Evolutionary conservation across 352 stramenopile species (phyloP).

Genomic region (Globisporangium barbulae): DNA sequence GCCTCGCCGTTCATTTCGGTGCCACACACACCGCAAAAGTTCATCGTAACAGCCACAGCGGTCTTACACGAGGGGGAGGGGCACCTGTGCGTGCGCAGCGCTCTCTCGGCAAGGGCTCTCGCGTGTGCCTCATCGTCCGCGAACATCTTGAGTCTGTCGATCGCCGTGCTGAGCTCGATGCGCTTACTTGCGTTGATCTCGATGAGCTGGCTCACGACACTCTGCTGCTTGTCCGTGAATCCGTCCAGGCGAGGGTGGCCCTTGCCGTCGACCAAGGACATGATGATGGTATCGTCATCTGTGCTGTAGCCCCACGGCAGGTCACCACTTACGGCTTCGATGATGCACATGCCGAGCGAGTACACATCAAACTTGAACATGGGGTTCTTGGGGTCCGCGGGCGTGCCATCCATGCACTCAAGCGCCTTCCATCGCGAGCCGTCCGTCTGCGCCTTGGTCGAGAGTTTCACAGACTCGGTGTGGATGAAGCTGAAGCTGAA

Average conservation of each 20-base stretch:
- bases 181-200: conserved; percentile 11
- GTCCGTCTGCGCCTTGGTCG: conserved; percentile 30
- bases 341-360: conserved; percentile 42
- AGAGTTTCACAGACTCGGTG: conserved; percentile 26
- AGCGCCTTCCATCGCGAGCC: conserved; percentile 38
- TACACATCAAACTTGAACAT: conserved; percentile 37
- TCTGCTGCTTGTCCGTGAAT: conserved; percentile 17
- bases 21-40: too few species aligned
- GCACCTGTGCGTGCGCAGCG: too few species aligned
- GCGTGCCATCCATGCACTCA: conserved; percentile 29
- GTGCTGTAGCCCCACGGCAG: conserved; percentile 31
- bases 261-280: too few species aligned
- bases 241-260: conserved; percentile 10
- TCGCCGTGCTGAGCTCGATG: conserved; percentile 8
- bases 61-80: too few species aligned
- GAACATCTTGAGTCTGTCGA: conserved; percentile 13
- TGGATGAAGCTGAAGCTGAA: conserved; percentile 41
- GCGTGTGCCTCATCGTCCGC: too few species aligned
- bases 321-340: conserved; percentile 34
- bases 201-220: conserved; percentile 12
- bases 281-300: conserved; percentile 20
- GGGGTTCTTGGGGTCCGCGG: conserved; percentile 13
- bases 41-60: too few species aligned
- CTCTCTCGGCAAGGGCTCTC: too few species aligned
- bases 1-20: too few species aligned